These are phyloP conservation scores for Mantamonas sphyraenae DNA, from an alignment of 78 protist genomes.

Conservation along the genomic window DNA sequence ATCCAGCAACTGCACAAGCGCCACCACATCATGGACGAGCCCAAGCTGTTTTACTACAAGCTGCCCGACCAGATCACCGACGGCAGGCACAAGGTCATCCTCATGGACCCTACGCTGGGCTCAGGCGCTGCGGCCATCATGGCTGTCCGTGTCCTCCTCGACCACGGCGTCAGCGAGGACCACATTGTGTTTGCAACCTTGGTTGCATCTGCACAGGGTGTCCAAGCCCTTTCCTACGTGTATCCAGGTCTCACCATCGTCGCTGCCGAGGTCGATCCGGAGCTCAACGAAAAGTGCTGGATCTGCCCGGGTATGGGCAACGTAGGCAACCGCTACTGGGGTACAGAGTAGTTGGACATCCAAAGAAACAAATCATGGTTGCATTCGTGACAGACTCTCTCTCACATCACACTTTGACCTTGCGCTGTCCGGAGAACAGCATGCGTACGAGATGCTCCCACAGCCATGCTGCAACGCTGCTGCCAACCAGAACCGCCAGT, in stretches of 20 bases:
- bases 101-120: slow-evolving; percentile 21
- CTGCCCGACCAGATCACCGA: slow-evolving; percentile 8
- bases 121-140: slow-evolving; percentile 16
- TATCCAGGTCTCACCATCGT: slow-evolving; percentile 19
- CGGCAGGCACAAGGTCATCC: slow-evolving; percentile 1
- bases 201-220: background rate
- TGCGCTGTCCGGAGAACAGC: no score
- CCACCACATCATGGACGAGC: slow-evolving; percentile 19
- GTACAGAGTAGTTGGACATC: no score
- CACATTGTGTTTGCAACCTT: slow-evolving; percentile 1
- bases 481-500: no score
- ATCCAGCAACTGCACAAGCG: no score
- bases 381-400: no score
- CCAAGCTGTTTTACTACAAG: slow-evolving; percentile 16
- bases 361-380: no score
- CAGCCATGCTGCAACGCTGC: no score
- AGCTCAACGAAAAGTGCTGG: background rate
- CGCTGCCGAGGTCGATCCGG: background rate
- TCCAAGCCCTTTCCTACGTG: slow-evolving; percentile 19
- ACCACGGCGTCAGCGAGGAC: slow-evolving; percentile 28
- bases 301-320: slow-evolving; percentile 31
- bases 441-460: no score
- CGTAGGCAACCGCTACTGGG: slow-evolving; percentile 22
- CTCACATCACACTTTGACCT: no score
- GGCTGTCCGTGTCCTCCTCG: slow-evolving; percentile 32